Base-by-base conservation (phyloP, 1,284 basidiomycete species). In the Leucocoprinus gongylophorus region DNA sequence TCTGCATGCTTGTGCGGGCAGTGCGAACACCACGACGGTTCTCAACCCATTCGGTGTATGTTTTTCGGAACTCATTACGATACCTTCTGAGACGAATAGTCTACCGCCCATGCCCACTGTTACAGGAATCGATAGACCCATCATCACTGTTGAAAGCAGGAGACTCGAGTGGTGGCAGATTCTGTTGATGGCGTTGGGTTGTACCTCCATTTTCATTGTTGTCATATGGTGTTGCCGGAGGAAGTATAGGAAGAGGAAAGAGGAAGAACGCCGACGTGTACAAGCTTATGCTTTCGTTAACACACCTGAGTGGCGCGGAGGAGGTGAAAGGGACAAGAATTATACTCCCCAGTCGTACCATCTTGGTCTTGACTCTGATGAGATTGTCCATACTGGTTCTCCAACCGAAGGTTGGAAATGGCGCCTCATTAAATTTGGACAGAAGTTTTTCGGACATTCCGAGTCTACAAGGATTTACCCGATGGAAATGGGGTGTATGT, bases 121-220 rank as follows among this genome's bases (percentile, higher is more conserved):
- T 58, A 75, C 80, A 0, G 80, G 80, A 26, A 65, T 84, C 54
- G 64, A 71, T 48, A 63, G 65, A 7, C 78, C 80, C 5, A 71
- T 73, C 10, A 61, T 64, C 1, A 59, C 88, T 82, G 59, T 70
- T 70, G 15, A 63, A n/a, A 39, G 58, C n/a, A 67, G 64, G 39
- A 59, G 69, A 12, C 68, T 90, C 3, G 68, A 73, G 54, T 88
- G 86, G 85, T 91, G 88, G 87, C 73, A 89, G 65, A 89, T 89
- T 55, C 72, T 89, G 13, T 76, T 91, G 55, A 88, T 90, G 83
- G 74, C 80, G 0, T 78, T 89, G 26, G 88, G 86, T 5, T 86
- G 85, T 63, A 81, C 82, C 5, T 85, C 88, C 67, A 81, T 91
- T 63, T 83, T 89, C 63, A 55, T 88, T 35, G 66, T 76, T 40